Evolutionary conservation across 2,329 filamentous ascomycete genomes (phyloP).

Genomic region (Xylariomycetidae sp.): DNA sequence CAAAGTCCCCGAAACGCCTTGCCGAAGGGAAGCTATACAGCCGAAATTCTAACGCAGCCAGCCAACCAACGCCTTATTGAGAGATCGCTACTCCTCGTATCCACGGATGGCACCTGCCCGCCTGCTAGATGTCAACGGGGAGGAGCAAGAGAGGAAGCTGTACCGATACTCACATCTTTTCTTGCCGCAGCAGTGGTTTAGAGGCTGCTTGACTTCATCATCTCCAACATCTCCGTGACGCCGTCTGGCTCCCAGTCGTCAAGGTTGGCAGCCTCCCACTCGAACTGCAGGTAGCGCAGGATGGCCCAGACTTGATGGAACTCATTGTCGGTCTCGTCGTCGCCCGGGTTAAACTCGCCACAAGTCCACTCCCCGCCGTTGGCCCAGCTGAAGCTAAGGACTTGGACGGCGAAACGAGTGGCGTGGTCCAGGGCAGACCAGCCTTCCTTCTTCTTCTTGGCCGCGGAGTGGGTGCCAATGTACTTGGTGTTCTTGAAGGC

Average conservation of each 20-base stretch:
- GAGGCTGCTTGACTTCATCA: too few relatives aligned
- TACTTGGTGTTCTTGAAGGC: conserved; percentile 16
- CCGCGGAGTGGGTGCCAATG: conserved; percentile 1
- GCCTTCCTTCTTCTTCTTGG: conserved; percentile 8
- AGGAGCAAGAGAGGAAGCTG: too few relatives aligned
- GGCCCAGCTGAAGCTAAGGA: conserved; percentile 21
- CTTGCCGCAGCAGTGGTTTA: too few relatives aligned
- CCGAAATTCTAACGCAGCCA: too few relatives aligned
- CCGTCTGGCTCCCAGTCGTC: conserved; percentile 19
- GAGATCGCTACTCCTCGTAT: too few relatives aligned
- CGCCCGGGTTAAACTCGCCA: conserved; percentile 16
- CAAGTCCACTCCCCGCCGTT: conserved; percentile 20
- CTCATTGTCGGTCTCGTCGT: conserved; percentile 20
- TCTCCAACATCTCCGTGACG: too few relatives aligned
- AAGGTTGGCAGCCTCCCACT: conserved; percentile 23
- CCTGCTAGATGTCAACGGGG: too few relatives aligned
- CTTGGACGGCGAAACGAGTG: conserved; percentile 21
- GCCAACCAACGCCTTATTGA: too few relatives aligned
- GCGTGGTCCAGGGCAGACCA: conserved; percentile 23
- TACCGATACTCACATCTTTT: too few relatives aligned
- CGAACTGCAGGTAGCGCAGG: conserved; percentile 21
- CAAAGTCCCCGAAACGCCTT: too few relatives aligned
- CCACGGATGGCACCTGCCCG: too few relatives aligned
- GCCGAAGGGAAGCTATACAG: too few relatives aligned
- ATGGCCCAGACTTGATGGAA: conserved; percentile 24